Percentiles rank a stretch among this genome's conserved stretches.
phyloP scores from a whole-genome alignment of 2,329 filamentous ascomycete species.

The Ramularia collo-cygni region DNA sequence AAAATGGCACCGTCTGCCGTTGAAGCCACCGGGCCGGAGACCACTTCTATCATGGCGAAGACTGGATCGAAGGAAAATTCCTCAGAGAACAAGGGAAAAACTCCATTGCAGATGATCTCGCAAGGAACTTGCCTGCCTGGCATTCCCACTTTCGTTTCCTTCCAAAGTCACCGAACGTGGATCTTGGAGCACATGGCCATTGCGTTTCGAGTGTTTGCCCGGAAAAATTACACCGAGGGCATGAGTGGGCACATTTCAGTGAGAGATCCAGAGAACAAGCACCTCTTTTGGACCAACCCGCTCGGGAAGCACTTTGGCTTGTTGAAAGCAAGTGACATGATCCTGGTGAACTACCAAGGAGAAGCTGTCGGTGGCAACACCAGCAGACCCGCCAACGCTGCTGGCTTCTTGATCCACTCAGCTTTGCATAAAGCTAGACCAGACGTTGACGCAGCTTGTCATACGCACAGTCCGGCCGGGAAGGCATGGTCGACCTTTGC shows the following conservation, averaged over 20 bases:
- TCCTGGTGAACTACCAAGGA: slow-evolving; percentile 58
- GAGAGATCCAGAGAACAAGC: slow-evolving; percentile 55
- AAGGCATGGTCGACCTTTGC: slow-evolving; percentile 63
- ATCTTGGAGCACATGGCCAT: slow-evolving; percentile 58
- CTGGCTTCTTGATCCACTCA: slow-evolving; percentile 64
- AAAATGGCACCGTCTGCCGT: slow-evolving; percentile 28
- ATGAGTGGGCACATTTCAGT: slow-evolving; percentile 63
- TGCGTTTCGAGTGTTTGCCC: slow-evolving; percentile 61
- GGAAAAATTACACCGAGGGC: slow-evolving; percentile 60
- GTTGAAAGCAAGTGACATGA: slow-evolving; percentile 59
- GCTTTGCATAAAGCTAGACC: slow-evolving; percentile 61
- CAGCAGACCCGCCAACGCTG: slow-evolving; percentile 55
- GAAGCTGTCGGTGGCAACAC: slow-evolving; percentile 57
- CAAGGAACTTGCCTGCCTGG: slow-evolving; percentile 44
- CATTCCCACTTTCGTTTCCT: slow-evolving; percentile 50
- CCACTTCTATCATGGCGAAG: slow-evolving; percentile 14
- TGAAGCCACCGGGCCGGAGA: slow-evolving; percentile 11
- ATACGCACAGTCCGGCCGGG: slow-evolving; percentile 60
- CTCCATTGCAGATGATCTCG: slow-evolving; percentile 35
- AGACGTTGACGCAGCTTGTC: slow-evolving; percentile 64
- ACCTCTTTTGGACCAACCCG: slow-evolving; percentile 64
- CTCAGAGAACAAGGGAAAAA: slow-evolving; percentile 22
- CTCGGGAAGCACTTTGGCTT: slow-evolving; percentile 59
- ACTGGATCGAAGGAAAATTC: background rate
- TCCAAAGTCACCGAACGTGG: slow-evolving; percentile 54